phyloP scores from a whole-genome alignment of 169 alveolate species.

The Haemoproteus tartakovskyi region DNA sequence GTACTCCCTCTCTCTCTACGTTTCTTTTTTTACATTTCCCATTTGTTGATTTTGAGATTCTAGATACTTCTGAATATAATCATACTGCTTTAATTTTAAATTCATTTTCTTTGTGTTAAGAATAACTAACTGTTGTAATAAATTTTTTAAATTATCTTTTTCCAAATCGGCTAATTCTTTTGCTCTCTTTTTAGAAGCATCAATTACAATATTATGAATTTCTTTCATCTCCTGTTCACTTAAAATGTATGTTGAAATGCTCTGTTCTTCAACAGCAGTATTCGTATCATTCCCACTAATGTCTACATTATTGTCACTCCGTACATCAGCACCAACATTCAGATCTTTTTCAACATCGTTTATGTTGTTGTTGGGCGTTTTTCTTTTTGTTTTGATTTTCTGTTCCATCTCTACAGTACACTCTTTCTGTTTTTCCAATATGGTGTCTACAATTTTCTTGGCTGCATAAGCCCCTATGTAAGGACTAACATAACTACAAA shows the following conservation, averaged over 20 bases:
- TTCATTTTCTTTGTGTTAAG: constrained; percentile 30
- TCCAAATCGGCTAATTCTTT: constrained; percentile 37
- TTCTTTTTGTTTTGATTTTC: neutral
- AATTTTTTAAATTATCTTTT: constrained; percentile 37
- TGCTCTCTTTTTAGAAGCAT: constrained; percentile 57
- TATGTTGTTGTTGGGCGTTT: too few relatives aligned
- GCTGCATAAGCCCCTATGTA: constrained; percentile 63
- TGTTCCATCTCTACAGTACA: neutral
- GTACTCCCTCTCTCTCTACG: too few relatives aligned
- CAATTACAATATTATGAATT: constrained; percentile 42
- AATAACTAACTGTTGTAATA: constrained; percentile 18
- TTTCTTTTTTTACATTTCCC: constrained; percentile 18
- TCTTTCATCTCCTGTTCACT: constrained; percentile 50
- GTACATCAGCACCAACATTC: neutral
- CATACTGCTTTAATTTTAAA: constrained; percentile 45
- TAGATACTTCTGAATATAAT: constrained; percentile 39
- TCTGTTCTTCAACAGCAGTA: neutral
- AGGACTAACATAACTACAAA: constrained; percentile 53
- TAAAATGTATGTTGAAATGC: constrained; percentile 50
- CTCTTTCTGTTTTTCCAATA: constrained; percentile 20
- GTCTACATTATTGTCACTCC: neutral
- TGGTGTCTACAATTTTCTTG: constrained; percentile 33
- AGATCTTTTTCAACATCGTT: too few relatives aligned
- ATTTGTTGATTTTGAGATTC: constrained; percentile 34
- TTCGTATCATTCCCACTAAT: neutral